Evolutionary conservation across 257 asterid genomes (phyloP), one percentile per base, ranked within the genome.

Genomic region (Leonotis leonurus): DNA sequence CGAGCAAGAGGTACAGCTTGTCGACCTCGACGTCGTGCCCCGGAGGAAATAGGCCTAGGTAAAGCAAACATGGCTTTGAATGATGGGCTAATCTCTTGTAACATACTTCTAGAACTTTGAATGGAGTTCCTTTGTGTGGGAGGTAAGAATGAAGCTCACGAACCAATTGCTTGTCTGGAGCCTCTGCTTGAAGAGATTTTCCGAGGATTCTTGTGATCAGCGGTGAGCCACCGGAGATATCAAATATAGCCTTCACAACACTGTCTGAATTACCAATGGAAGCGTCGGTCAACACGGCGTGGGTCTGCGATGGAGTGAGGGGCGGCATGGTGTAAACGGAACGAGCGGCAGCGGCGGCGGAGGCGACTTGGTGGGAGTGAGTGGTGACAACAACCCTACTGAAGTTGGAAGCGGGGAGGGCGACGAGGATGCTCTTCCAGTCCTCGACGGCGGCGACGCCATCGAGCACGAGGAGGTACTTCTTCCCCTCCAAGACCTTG

Each of bases 21-120:
- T 39, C 8, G 5, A 39, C 1, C 5, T 13, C 17, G 2, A 39
- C 13, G 45, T 39, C 6, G 11, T 8, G 39, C 3, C 17, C 17
- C 0, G 17, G 5, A 0, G 75, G 73, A 14, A 77, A 81, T 16
- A 5, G 55, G 11, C 77, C 76, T 53, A 81, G 27, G 22, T 72
- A 75, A 1, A 72, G 74, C 25, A 77, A 69, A 26, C 69, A 74
- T 8, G 68, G 72, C 64, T 78, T 74, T 53, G 62, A 26, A 0
- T 39, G 24, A 30, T 41, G 18, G 1, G 64, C 33, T 39, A 80
- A 64, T 3, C 36, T 3, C 12, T 40, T 8, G 40, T 74, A 80
- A 44, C 54, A 50, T 13, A 49, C 27, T 10, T 6, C 1, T 3
- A 69, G 7, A 8, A 18, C 37, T 13, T 30, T 20, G n/a, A n/a